Percentiles rank a stretch among this genome's conserved stretches.
Conservation (phyloP, 2,329 filamentous ascomycete species). For the Xylaria sp. region DNA sequence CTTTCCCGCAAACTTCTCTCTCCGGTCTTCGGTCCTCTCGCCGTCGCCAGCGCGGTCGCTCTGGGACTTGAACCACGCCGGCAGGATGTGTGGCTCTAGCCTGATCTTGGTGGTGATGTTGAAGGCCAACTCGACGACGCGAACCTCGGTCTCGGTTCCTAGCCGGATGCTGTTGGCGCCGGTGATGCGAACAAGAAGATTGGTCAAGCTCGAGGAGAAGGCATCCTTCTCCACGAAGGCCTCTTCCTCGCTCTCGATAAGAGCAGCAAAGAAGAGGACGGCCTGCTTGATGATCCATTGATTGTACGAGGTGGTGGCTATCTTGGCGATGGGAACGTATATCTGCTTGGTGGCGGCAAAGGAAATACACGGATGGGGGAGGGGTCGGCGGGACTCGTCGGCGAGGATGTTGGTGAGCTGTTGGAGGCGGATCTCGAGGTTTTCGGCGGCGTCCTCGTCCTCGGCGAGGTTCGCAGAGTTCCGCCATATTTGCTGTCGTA, state of each 20-base stretch:
- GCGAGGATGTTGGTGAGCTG: constrained; percentile 73
- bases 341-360: constrained; percentile 87
- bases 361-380: constrained; percentile 88
- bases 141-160: constrained; percentile 79
- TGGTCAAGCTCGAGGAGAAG: constrained; percentile 87
- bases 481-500: constrained; percentile 59
- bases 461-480: constrained; percentile 61
- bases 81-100: constrained; percentile 81
- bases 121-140: constrained; percentile 91
- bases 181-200: constrained; percentile 78
- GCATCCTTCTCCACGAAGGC: constrained; percentile 84
- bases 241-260: constrained; percentile 96
- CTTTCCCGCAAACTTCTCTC: constrained; percentile 76
- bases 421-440: constrained; percentile 63
- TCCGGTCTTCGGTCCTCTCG: constrained; percentile 49
- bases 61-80: constrained; percentile 84
- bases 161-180: constrained; percentile 73
- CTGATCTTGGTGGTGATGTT: constrained; percentile 96
- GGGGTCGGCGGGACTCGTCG: constrained; percentile 85
- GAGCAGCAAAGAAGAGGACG: constrained; percentile 82
- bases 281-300: constrained; percentile 84
- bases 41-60: constrained; percentile 34
- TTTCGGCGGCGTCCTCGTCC: constrained; percentile 64
- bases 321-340: constrained; percentile 86
- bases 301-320: constrained; percentile 82